Percentiles rank a stretch among this genome's conserved stretches.
Conservation (phyloP, 1,284 basidiomycete genomes). For the Ganoderma leucocontextum region DNA sequence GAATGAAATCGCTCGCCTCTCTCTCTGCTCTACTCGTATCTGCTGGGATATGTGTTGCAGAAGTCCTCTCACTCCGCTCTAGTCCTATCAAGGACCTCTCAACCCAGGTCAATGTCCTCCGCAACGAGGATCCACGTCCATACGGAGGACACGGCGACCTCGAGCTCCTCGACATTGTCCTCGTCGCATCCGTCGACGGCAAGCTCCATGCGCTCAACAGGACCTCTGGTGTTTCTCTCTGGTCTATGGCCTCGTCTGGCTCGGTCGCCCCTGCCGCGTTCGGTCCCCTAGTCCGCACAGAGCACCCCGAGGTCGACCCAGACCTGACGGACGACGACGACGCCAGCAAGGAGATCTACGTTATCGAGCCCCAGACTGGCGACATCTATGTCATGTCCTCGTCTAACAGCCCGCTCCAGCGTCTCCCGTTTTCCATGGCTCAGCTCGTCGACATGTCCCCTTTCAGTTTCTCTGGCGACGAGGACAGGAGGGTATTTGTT, state of each 20-base stretch:
- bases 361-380: slow-evolving; percentile 91
- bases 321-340: slow-evolving; percentile 63
- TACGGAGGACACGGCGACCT: slow-evolving; percentile 49
- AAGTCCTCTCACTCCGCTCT: slow-evolving; percentile 37
- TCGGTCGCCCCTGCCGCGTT: slow-evolving; percentile 60
- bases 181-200: slow-evolving; percentile 91
- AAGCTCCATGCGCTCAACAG: slow-evolving; percentile 89
- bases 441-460: slow-evolving; percentile 91
- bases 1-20: slow-evolving; percentile 39
- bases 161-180: slow-evolving; percentile 77
- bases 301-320: slow-evolving; percentile 62
- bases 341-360: slow-evolving; percentile 77
- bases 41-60: slow-evolving; percentile 39
- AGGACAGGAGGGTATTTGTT: slow-evolving; percentile 77
- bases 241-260: slow-evolving; percentile 79
- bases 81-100: slow-evolving; percentile 35
- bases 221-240: slow-evolving; percentile 76
- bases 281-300: slow-evolving; percentile 75
- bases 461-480: slow-evolving; percentile 77
- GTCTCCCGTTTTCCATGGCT: slow-evolving; percentile 85
- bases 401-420: slow-evolving; percentile 72
- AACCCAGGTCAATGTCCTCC: slow-evolving; percentile 35
- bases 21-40: slow-evolving; percentile 35
- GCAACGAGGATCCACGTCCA: slow-evolving; percentile 14
- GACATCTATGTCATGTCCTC: slow-evolving; percentile 86